Evolutionary conservation across 345 rosid genomes (phyloP).

Genomic region (Xanthoceras sorbifolium): DNA sequence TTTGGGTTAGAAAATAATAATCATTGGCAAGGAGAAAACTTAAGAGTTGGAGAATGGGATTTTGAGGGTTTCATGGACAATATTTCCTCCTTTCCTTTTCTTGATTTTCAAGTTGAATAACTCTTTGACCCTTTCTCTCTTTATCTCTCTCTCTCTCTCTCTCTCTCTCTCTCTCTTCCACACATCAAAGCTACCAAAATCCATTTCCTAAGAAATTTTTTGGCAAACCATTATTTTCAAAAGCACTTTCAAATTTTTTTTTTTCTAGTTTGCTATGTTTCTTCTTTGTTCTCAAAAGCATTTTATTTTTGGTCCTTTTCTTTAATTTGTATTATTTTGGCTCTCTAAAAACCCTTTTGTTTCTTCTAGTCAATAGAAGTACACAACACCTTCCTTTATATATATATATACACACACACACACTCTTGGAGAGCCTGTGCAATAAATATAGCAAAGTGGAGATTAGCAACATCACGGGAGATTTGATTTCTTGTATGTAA

Average conservation of each 20-base stretch:
- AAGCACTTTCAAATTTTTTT: not conserved
- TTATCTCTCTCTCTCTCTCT: not conserved
- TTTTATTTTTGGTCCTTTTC: not conserved
- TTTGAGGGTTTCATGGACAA: conserved; percentile 78
- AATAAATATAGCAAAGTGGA: conserved; percentile 21
- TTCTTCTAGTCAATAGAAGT: not conserved
- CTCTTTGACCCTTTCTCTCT: conserved; percentile 9
- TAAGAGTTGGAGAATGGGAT: conserved; percentile 88
- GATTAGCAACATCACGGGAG: not conserved
- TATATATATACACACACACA: not conserved
- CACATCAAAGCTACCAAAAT: conserved; percentile 12
- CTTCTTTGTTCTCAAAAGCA: not conserved
- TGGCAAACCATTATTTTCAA: conserved; percentile 15
- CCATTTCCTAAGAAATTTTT: conserved; percentile 28
- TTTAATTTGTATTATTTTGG: not conserved
- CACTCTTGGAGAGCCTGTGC: not conserved
- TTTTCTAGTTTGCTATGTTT: not conserved
- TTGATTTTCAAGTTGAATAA: conserved; percentile 77
- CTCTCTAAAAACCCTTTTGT: not conserved
- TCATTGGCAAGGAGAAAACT: conserved; percentile 68
- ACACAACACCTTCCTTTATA: not conserved
- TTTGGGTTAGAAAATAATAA: conserved; percentile 58
- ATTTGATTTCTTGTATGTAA: conserved; percentile 13
- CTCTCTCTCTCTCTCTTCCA: not conserved
- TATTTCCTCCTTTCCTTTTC: conserved; percentile 69